Evolutionary conservation across 139 green algal species (phyloP), one percentile per base, ranked within the genome.

Genomic region (Penium margaritaceum): DNA sequence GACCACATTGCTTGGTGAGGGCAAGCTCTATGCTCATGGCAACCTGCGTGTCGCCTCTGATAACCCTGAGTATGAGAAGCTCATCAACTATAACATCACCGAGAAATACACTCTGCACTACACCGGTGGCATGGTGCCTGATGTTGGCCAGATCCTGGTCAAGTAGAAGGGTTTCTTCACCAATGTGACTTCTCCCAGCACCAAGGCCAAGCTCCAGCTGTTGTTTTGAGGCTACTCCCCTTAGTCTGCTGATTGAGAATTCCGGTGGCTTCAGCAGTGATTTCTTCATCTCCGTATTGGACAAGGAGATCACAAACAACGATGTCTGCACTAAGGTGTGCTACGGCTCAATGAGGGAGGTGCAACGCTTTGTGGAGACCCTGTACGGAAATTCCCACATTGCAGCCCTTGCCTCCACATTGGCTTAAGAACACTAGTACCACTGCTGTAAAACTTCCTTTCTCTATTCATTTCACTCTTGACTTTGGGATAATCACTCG

Each of bases 51-150:
- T 80, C 21, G 67, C 78, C 38, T 60, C 81, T 55, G 83, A 87
- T 24, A 81, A 83, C 62, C 63, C 67, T 5, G 68, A 74, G 32
- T 87, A 87, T 72, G 81, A 85, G 74, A 84, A 86, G 64, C 77
- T 87, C 29, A 53, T 87, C n/a, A 77, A 84, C 38, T 79, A 86
- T 75, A 86, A 75, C 78, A 80, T 87, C 33, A 61, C 70, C 24
- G 66, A 86, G 53, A 83, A 84, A 70, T 87, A 84, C 80, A 87
- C 83, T 3, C 67, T 87, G 33, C 79, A 80, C 39, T 87, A 87
- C 80, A 83, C 80, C 14, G 83, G 83, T 24, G 83, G 83, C 43
- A 76, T 87, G 32, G 83, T 87, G 60, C 83, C 83, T 7, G 83
- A 87, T 35, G 83, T 87, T 37, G 73, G 80, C 83, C 82, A 86